Evolutionary conservation across 306 rosid species (phyloP).

Genomic region (Lupinus albus): DNA sequence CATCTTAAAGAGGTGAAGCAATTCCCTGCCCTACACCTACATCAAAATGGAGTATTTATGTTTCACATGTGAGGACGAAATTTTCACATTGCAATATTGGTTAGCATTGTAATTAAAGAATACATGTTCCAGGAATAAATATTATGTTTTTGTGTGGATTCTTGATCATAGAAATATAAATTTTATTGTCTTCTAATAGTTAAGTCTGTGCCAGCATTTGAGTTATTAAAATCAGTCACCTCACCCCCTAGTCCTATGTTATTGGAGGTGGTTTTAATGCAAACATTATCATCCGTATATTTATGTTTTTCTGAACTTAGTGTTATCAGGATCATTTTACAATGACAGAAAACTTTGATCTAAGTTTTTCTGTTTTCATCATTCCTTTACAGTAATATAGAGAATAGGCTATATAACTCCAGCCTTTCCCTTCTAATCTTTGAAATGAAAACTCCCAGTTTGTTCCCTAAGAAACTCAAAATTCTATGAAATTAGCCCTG

Average conservation of each 20-base stretch:
- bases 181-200: neutral
- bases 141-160: constrained; percentile 6
- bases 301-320: neutral
- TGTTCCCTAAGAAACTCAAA: neutral
- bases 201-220: constrained; percentile 7
- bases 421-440: neutral
- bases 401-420: neutral
- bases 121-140: constrained; percentile 10
- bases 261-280: constrained; percentile 7
- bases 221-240: constrained; percentile 9
- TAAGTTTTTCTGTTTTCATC: constrained; percentile 1
- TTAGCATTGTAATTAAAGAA: constrained; percentile 30
- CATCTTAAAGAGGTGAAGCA: constrained; percentile 39
- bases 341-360: neutral
- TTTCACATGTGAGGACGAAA: constrained; percentile 59
- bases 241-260: neutral
- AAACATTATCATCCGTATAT: neutral
- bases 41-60: constrained; percentile 53
- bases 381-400: neutral
- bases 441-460: no score
- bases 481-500: neutral
- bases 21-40: constrained; percentile 46
- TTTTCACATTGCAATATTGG: constrained; percentile 25
- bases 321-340: constrained; percentile 3
- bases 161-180: constrained; percentile 5